Evolutionary conservation across 1,139 yeast species (phyloP), one percentile per base, ranked within the genome.

Genomic region (Scheffersomyces parashehatae): DNA sequence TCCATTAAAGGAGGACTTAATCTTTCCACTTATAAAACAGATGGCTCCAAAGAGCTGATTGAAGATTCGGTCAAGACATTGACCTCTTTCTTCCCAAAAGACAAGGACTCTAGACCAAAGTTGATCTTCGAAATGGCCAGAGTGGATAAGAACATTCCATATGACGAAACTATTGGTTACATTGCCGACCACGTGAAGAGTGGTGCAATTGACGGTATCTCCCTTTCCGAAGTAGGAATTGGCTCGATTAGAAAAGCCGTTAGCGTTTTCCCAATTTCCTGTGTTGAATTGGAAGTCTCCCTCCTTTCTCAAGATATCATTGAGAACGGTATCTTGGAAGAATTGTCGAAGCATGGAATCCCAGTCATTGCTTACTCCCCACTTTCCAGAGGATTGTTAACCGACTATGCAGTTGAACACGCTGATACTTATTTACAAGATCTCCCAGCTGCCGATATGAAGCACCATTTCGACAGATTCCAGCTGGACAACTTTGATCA

Each of bases 301-400:
- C 56, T 88, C 50, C 78, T 83, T 64, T 65, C 82, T n/a, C 75
- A 77, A 39, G 87, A 84, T 35, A 75, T 83, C 29, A 58, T 81
- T 34, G 49, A 64, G 8, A 80, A 85, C 55, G 95, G 91, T 1
- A 75, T 85, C 15, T 76, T 83, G 48, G 75, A 72, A 12, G 83
- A 82, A 46, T 68, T 77, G 33, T 59, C 74, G 11, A 54, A 58
- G 38, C 58, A 59, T 33, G 70, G 69, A n/a, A 75, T 88, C 44
- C 85, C 93, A 7, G 69, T 88, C 32, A 67, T 86, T 48, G 88
- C 91, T 26, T 88, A 89, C 65, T 85, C 95, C 26, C 96, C 96
- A 35, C 71, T 89, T 48, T 83, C 89, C n/a, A 74, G 87, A 56
- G 96, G 97, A 1, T 65, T 82, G 45, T 74, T 89, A 47, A 83